These are phyloP conservation scores for Populus deltoides DNA, from an alignment of 345 rosid genomes.

Conservation along the genomic window DNA sequence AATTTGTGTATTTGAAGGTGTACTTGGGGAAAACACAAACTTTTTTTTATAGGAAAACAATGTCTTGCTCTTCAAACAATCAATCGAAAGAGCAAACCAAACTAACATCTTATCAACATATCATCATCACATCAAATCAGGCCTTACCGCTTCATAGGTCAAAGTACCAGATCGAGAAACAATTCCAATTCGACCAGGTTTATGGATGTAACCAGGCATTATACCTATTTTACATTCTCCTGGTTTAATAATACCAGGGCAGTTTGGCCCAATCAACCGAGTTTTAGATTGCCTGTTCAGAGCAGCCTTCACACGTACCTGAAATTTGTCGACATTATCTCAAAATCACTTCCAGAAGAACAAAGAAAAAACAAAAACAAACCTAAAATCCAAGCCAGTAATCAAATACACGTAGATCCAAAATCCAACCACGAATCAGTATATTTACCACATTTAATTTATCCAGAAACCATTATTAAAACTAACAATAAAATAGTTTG, in stretches of 20 bases:
- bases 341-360: background rate
- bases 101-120: background rate
- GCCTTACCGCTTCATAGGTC: conserved; percentile 96
- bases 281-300: conserved; percentile 86
- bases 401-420: background rate
- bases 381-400: background rate
- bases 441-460: background rate
- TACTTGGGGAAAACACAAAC: background rate
- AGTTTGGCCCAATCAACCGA: conserved; percentile 90
- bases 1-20: background rate
- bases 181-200: conserved; percentile 90
- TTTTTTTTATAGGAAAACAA: background rate
- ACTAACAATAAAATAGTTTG: background rate
- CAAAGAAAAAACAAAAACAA: background rate
- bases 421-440: background rate
- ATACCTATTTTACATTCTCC: conserved; percentile 94
- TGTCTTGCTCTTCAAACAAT: background rate
- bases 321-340: conserved; percentile 16
- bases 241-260: conserved; percentile 92
- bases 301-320: conserved; percentile 94
- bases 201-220: conserved; percentile 98
- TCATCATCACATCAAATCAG: background rate
- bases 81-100: background rate
- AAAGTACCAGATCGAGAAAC: conserved; percentile 96
- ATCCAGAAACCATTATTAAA: background rate